Conservation (phyloP, 1,284 basidiomycete genomes). For the Coniferiporia weirii region DNA sequence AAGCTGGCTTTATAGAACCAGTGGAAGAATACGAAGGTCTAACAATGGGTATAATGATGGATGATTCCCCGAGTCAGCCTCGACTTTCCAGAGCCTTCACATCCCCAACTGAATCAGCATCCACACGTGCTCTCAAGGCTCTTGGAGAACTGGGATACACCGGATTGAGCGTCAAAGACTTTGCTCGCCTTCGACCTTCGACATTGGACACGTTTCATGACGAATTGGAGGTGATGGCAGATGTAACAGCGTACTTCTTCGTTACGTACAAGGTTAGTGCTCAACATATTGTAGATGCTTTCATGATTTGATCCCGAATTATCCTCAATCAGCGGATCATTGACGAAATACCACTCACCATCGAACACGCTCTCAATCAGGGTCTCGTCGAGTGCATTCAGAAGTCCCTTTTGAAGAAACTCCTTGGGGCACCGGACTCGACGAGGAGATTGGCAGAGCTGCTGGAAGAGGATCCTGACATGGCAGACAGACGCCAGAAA, state of each 20-base stretch:
- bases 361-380: constrained; percentile 16
- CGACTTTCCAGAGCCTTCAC: neutral
- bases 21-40: neutral
- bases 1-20: no score
- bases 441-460: neutral
- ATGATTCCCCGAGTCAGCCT: neutral
- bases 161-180: constrained; percentile 7
- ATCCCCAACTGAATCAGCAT: neutral
- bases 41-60: neutral
- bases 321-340: constrained; percentile 4
- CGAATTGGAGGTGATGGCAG: constrained; percentile 26
- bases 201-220: constrained; percentile 19
- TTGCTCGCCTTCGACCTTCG: constrained; percentile 9
- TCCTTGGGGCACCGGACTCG: constrained; percentile 5
- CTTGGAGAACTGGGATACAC: constrained; percentile 15
- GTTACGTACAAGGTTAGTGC: constrained; percentile 25
- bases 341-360: constrained; percentile 12
- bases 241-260: constrained; percentile 26
- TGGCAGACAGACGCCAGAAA: constrained; percentile 1
- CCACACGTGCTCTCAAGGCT: constrained; percentile 8
- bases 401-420: constrained; percentile 2
- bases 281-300: neutral
- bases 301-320: neutral
- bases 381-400: constrained; percentile 7
- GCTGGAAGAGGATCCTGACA: constrained; percentile 8